phyloP scores from a whole-genome alignment of 805 yeast species.

The Starmerella vaccinii region DNA sequence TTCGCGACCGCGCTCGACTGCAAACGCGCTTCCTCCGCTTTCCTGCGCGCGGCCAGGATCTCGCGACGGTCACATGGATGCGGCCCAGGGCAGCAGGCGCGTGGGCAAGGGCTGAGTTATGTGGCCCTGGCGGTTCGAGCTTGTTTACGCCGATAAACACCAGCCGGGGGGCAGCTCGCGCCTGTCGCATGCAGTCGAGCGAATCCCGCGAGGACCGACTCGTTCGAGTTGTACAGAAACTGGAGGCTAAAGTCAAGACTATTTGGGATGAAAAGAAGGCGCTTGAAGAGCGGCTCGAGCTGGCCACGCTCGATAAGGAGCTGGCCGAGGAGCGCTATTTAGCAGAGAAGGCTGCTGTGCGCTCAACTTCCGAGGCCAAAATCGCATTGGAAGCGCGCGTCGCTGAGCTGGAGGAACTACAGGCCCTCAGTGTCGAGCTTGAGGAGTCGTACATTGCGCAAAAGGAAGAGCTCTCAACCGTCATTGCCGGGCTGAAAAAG shows the following conservation, averaged over 20 bases:
- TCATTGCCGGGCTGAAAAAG: not conserved
- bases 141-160: too few relatives aligned
- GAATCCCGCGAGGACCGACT: slow-evolving; percentile 20
- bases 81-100: not conserved
- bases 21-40: not conserved
- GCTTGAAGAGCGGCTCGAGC: slow-evolving; percentile 24
- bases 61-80: slow-evolving; percentile 5
- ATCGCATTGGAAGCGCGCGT: slow-evolving; percentile 23
- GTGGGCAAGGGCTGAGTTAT: not conserved
- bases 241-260: slow-evolving; percentile 20
- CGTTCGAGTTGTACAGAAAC: slow-evolving; percentile 20
- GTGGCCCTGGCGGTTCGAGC: too few relatives aligned
- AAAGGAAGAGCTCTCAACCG: not conserved
- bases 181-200: not conserved
- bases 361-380: not conserved
- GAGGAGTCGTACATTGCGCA: slow-evolving; percentile 13
- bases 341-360: not conserved
- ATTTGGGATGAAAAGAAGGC: slow-evolving; percentile 24
- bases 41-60: not conserved
- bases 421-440: slow-evolving; percentile 13
- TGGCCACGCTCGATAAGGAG: slow-evolving; percentile 31
- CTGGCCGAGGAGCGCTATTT: slow-evolving; percentile 34
- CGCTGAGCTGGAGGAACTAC: slow-evolving; percentile 17
- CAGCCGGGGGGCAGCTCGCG: too few relatives aligned
- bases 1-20: not conserved